phyloP scores from a whole-genome alignment of 2,329 filamentous ascomycete genomes.

The Alternaria sp. region DNA sequence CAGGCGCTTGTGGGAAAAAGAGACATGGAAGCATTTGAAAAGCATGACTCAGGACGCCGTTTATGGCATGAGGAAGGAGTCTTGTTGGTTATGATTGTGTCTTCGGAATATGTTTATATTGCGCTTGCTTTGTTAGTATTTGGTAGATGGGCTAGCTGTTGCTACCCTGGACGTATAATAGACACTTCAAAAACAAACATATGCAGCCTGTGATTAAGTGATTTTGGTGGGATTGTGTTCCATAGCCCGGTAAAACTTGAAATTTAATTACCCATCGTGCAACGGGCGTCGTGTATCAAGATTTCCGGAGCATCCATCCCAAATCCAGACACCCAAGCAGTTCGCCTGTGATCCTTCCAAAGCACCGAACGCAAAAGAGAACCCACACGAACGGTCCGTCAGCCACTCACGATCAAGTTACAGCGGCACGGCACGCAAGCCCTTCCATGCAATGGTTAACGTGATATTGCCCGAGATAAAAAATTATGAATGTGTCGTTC shows the following conservation, averaged over 20 bases:
- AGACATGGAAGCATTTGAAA: slow-evolving; percentile 11
- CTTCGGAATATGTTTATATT: slow-evolving; percentile 9
- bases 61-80: slow-evolving; percentile 5
- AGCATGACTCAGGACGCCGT: slow-evolving; percentile 13
- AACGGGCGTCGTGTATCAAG: not conserved
- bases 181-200: slow-evolving; percentile 5
- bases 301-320: slow-evolving; percentile 5
- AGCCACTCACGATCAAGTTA: not conserved
- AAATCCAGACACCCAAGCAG: not conserved
- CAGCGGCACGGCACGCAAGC: slow-evolving; percentile 7
- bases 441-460: not conserved
- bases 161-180: slow-evolving; percentile 4
- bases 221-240: not conserved
- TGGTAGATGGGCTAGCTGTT: slow-evolving; percentile 6
- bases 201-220: not conserved
- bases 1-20: slow-evolving; percentile 10
- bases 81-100: slow-evolving; percentile 12
- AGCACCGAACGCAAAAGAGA: not conserved
- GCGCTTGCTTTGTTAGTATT: slow-evolving; percentile 1
- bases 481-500: slow-evolving; percentile 1
- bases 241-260: not conserved
- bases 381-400: not conserved
- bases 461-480: slow-evolving; percentile 4
- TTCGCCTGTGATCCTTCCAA: not conserved
- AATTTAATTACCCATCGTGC: not conserved